Conservation (phyloP, 2,329 filamentous ascomycete species). For the Phialocephala subalpina region DNA sequence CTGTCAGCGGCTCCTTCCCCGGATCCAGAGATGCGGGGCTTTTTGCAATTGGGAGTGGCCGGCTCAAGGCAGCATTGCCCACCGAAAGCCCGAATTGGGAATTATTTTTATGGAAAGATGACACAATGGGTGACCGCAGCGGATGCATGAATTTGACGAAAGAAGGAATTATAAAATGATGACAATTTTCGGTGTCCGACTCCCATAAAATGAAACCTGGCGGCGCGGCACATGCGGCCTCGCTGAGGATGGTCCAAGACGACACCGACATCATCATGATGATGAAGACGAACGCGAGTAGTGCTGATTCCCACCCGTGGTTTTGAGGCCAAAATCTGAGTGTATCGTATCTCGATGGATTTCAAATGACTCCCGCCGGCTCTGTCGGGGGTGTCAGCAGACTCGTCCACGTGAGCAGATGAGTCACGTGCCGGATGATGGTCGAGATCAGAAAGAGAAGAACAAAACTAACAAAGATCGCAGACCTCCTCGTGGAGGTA, state of each 20-base stretch:
- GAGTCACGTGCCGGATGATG: too few relatives aligned
- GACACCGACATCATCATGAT: not conserved
- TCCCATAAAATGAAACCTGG: not conserved
- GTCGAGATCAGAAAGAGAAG: too few relatives aligned
- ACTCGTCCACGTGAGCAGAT: not conserved
- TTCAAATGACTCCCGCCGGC: not conserved
- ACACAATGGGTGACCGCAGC: not conserved
- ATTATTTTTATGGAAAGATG: not conserved
- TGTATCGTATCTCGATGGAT: not conserved
- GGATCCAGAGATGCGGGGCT: not conserved
- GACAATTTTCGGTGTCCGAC: not conserved
- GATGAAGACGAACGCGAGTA: not conserved
- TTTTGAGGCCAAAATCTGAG: not conserved
- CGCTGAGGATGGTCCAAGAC: not conserved
- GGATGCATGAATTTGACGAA: not conserved
- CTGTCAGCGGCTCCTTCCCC: not conserved
- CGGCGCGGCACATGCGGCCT: not conserved
- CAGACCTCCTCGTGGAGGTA: not conserved
- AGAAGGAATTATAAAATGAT: not conserved
- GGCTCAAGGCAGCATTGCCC: not conserved
- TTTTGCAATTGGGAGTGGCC: not conserved
- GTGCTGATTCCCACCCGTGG: not conserved
- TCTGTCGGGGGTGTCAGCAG: conserved; percentile 1
- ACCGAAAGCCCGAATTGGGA: not conserved
- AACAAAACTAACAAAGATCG: too few relatives aligned